Base-by-base conservation (phyloP, 73 alveolate species). In the Symbiodinium natans region DNA sequence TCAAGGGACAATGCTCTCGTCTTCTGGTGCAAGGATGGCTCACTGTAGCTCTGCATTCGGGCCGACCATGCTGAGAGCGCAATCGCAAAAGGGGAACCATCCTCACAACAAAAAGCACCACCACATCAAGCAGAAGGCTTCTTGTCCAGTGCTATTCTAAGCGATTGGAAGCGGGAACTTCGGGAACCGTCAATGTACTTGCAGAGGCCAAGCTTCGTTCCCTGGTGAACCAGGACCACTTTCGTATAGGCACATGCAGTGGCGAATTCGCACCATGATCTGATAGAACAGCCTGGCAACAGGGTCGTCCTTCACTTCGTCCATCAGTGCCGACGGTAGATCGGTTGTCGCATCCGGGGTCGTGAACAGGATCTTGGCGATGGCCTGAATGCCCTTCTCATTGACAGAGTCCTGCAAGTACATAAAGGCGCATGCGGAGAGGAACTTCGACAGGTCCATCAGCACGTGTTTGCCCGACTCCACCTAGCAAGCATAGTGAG, bases 311-410 rank as follows among this genome's bases (percentile, higher is more conserved):
- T 40, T 82, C 68, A 82, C 34, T 25, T 39, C 90, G 21, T 39
- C 77, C 97, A 90, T 27, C 9, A 90, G 77, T 13, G 88, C 75
- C 48, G 71, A 17, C 25, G 97, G 97, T 38, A 90, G 25, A 19
- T 90, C 97, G 34, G 97, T 90, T 33, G 97, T 90, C 52, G 97
- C 97, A 73, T 90, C 97, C 11, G 97, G 97, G 27, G 97, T 90
- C 56, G 38, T 56, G 59, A 75, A 48, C 97, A 90, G 40, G 77
- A 73, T 90, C 54, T 90, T 68, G 56, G 88, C 97, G 75, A 90
- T n/a, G 56, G 80, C 38, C 39, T 90, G 87, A 56, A 90, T n/a
- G 21, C 63, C 10, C 85, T 36, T 33, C 29, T 74, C 42, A 15
- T 74, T n/a, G 84, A 33, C 42, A 29, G 48, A 41, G 54, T 90